phyloP scores from a whole-genome alignment of 768 basidiomycete genomes.

The Neoboletus magnificus region DNA sequence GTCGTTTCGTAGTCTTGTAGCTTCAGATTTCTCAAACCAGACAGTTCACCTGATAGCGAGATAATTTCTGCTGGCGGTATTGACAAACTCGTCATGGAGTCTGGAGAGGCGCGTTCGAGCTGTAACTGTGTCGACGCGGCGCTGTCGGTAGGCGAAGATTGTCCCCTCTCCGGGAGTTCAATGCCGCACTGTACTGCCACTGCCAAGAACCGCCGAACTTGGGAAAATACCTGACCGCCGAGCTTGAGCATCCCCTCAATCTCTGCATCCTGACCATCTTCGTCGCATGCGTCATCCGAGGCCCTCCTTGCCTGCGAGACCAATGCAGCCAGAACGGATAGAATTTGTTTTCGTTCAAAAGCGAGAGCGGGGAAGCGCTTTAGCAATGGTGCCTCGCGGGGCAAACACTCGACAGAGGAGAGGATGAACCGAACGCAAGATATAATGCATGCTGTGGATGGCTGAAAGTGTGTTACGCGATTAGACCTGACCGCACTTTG shows the following conservation, averaged over 20 bases:
- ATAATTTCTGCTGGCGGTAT: conserved; percentile 4
- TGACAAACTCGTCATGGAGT: conserved; percentile 11
- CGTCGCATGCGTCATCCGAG: conserved; percentile 45
- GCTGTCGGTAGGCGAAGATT: conserved; percentile 25
- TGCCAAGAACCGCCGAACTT: conserved; percentile 75
- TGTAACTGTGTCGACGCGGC: conserved; percentile 17
- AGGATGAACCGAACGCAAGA: conserved; percentile 89
- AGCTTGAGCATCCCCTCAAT: conserved; percentile 77
- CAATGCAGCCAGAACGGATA: conserved; percentile 76
- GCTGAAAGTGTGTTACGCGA: conserved; percentile 82
- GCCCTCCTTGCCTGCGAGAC: conserved; percentile 77
- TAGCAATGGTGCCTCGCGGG: conserved; percentile 75
- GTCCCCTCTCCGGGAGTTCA: conserved; percentile 54
- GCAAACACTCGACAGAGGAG: conserved; percentile 76
- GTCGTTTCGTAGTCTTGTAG: conserved; percentile 22
- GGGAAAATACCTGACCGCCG: conserved; percentile 76
- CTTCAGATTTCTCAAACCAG: conserved; percentile 34
- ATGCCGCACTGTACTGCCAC: conserved; percentile 74
- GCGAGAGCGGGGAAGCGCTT: conserved; percentile 62
- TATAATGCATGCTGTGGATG: conserved; percentile 92
- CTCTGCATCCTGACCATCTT: conserved; percentile 49
- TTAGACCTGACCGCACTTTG: conserved; percentile 81
- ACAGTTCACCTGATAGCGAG: conserved; percentile 9
- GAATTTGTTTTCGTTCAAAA: conserved; percentile 76
- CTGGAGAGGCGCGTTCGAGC: conserved; percentile 14